Evolutionary conservation across 2,329 filamentous ascomycete genomes (phyloP).

Genomic region (Nothophaeocryptopus gaeumannii): DNA sequence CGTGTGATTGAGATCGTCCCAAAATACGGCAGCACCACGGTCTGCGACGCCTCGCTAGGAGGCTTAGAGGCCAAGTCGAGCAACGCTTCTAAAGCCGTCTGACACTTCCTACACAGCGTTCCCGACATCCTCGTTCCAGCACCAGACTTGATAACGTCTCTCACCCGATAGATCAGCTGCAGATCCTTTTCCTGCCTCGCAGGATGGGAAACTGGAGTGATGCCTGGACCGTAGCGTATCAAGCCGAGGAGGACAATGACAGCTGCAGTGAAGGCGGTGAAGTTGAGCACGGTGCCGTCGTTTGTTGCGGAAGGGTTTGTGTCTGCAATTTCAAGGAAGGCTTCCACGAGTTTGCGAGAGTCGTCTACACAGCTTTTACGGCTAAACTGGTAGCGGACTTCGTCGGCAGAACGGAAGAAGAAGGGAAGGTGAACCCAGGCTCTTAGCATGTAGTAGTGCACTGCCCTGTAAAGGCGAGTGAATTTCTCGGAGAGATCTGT

Average conservation of each 20-base stretch:
- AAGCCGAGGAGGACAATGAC: slow-evolving; percentile 45
- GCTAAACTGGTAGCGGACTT: slow-evolving; percentile 40
- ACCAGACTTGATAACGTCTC: slow-evolving; percentile 8
- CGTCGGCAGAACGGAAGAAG: slow-evolving; percentile 40
- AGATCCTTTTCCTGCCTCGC: slow-evolving; percentile 5
- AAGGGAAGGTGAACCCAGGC: slow-evolving; percentile 48
- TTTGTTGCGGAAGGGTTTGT: slow-evolving; percentile 4
- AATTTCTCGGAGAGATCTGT: slow-evolving; percentile 9
- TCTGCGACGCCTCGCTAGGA: background rate
- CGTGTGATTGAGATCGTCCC: slow-evolving; percentile 3
- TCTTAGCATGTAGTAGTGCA: slow-evolving; percentile 43
- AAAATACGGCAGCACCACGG: slow-evolving; percentile 16
- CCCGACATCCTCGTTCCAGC: slow-evolving; percentile 1
- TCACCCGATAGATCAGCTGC: background rate
- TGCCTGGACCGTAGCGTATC: slow-evolving; percentile 37
- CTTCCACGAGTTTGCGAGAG: slow-evolving; percentile 41
- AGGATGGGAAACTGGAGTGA: background rate
- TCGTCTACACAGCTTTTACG: slow-evolving; percentile 41
- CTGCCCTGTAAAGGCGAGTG: slow-evolving; percentile 13
- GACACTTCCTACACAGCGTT: slow-evolving; percentile 8
- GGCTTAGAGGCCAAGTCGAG: background rate
- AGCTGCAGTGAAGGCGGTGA: slow-evolving; percentile 47
- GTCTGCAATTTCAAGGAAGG: slow-evolving; percentile 42
- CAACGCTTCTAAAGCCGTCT: slow-evolving; percentile 4
- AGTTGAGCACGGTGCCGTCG: slow-evolving; percentile 48